Conservation (phyloP, 805 yeast genomes). For the Zygotorulaspora florentina region DNA sequence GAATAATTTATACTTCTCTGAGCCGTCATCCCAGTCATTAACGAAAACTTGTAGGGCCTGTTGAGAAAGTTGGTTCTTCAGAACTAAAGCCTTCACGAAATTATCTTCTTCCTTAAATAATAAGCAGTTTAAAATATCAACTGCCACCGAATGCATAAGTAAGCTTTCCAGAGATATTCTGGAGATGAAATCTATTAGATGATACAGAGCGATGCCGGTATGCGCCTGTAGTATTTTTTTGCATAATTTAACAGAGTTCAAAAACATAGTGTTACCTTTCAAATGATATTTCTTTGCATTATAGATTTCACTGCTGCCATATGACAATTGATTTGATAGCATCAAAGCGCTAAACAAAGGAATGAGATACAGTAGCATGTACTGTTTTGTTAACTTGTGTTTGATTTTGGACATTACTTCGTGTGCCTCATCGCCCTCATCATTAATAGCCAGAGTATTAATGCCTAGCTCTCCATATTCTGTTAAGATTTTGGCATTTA, state of each 20-base stretch:
- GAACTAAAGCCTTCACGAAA: conserved; percentile 11
- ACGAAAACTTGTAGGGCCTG: conserved; percentile 25
- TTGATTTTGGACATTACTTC: conserved; percentile 11
- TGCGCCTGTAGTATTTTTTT: conserved; percentile 37
- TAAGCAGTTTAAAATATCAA: conserved; percentile 32
- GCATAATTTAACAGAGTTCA: conserved; percentile 26
- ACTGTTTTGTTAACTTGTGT: conserved; percentile 21
- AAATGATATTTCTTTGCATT: conserved; percentile 21
- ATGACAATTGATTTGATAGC: conserved; percentile 21
- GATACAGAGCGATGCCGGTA: conserved; percentile 36
- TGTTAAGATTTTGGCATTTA: conserved; percentile 16
- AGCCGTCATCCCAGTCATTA: conserved; percentile 37
- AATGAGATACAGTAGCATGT: conserved; percentile 23
- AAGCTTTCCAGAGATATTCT: conserved; percentile 35
- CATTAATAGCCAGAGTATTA: conserved; percentile 10
- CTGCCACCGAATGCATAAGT: conserved; percentile 32
- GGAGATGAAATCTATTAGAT: conserved; percentile 35
- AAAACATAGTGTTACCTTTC: conserved; percentile 16
- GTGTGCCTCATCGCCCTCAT: background rate
- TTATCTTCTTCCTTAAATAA: conserved; percentile 15
- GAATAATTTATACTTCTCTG: conserved; percentile 24
- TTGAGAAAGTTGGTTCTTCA: conserved; percentile 25
- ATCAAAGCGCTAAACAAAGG: conserved; percentile 20
- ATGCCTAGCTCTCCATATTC: conserved; percentile 17
- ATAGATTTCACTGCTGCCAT: background rate